Conservation (phyloP, 257 asterid genomes). For the Solanum chiquidenum region DNA sequence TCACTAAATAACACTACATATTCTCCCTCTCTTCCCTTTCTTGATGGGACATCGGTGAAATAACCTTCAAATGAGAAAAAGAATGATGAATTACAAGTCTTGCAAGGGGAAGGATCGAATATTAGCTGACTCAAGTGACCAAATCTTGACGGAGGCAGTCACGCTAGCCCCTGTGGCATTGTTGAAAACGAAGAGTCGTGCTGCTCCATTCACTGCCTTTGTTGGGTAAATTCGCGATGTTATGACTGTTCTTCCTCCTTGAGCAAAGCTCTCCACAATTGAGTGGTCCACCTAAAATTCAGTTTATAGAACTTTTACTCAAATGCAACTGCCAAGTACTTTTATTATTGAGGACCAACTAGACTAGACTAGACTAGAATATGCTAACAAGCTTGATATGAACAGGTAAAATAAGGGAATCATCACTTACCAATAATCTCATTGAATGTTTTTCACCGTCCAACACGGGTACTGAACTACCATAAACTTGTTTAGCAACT, state of each 20-base stretch:
- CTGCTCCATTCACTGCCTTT: constrained; percentile 42
- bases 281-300: constrained; percentile 71
- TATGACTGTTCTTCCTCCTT: constrained; percentile 70
- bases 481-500: constrained; percentile 55
- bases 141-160: constrained; percentile 52
- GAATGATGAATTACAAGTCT: not conserved
- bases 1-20: not conserved
- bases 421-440: constrained; percentile 55
- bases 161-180: constrained; percentile 56
- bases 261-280: constrained; percentile 81
- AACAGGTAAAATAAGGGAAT: not conserved
- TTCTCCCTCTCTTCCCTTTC: not conserved
- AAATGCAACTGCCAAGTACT: not conserved
- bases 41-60: not conserved
- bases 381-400: not conserved
- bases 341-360: not conserved
- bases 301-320: not conserved
- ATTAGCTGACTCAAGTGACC: constrained; percentile 63
- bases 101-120: constrained; percentile 30
- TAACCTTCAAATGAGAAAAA: not conserved
- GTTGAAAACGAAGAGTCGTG: constrained; percentile 62
- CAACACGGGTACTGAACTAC: constrained; percentile 65
- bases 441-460: constrained; percentile 47
- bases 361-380: not conserved
- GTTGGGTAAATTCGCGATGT: constrained; percentile 81